These are phyloP conservation scores for Coemansia sp. DNA, from an alignment of 192 early-diverging fungal species.

Conservation along the genomic window DNA sequence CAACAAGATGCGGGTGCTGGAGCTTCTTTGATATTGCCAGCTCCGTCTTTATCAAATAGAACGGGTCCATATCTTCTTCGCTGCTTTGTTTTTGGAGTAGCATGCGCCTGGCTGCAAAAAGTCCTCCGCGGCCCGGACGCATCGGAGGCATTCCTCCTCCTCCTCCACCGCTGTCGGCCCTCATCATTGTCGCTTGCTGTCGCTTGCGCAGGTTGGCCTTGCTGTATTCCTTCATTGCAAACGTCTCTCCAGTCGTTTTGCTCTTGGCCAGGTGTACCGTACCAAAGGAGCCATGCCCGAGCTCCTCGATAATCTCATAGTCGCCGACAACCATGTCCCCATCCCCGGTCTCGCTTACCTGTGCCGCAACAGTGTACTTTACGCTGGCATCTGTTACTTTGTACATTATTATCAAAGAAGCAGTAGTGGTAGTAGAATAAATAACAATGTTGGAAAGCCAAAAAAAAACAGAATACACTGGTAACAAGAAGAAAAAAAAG, in stretches of 20 bases:
- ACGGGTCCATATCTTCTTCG: constrained; percentile 61
- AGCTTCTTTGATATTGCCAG: constrained; percentile 95
- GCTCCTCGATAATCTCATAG: constrained; percentile 70
- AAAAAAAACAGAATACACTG: constrained; percentile 1
- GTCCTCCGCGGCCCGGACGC: constrained; percentile 22
- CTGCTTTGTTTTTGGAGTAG: constrained; percentile 29
- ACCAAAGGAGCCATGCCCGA: constrained; percentile 89
- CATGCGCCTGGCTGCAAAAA: constrained; percentile 34
- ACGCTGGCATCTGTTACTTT: constrained; percentile 40
- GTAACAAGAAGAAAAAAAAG: not conserved
- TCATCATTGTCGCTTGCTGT: constrained; percentile 57
- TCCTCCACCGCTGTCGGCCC: constrained; percentile 32
- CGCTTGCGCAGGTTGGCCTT: constrained; percentile 79
- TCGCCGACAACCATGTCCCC: constrained; percentile 79
- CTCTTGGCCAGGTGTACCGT: constrained; percentile 77
- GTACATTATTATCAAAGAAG: constrained; percentile 26
- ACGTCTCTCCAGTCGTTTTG: constrained; percentile 41
- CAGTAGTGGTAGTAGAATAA: not conserved
- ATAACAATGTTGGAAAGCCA: not conserved
- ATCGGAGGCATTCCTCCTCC: constrained; percentile 29
- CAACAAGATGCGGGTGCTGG: constrained; percentile 82
- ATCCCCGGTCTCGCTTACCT: constrained; percentile 65
- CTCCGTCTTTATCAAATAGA: constrained; percentile 84
- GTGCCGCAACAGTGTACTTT: constrained; percentile 61
- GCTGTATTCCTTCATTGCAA: constrained; percentile 92